Evolutionary conservation across 495 filamentous ascomycete genomes (phyloP), one percentile per base, ranked within the genome.

Genomic region (Penicillium silybi): DNA sequence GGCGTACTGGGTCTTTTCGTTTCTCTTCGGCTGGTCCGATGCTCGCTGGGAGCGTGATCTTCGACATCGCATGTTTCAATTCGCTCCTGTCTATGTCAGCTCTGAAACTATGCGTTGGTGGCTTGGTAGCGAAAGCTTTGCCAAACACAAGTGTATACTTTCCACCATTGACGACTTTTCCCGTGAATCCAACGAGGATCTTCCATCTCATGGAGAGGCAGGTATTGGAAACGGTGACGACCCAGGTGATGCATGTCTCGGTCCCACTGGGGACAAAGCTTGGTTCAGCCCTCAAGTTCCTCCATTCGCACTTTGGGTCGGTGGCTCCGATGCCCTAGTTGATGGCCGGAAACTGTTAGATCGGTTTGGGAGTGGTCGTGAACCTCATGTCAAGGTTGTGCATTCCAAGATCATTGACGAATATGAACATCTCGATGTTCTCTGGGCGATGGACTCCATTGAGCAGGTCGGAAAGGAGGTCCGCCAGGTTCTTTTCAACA

Each of bases 41-140:
- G 69, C 57, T 4, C 79, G 90, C 8, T 97, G 92, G 92, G 92
- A 97, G 54, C 80, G 83, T 15, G 90, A 74, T 10, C 70, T 97
- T 15, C 79, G 88, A 37, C 75, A 88, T 57, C 83, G 92, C 11
- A 86, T 92, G 81, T 97, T 97, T 67, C 87, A 90, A 60, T 97
- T 95, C 54, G 83, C 88, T 2, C 92, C 92, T 4, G 88, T 95
- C 2, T 96, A 92, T 61, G 89, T 96, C 22, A 88, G 84, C 51
- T 82, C 89, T 6, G 92, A 97, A 72, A 86, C 82, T 19, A 96
- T 97, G 87, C 80, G 89, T 0, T 97, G 92, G 93, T 97, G 92
- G 92, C 77, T 97, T 1, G 93, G 93, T 0, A 71, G 86, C 1
- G 90, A 95, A 59, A 89, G 91, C 56, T 97, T 97, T 64, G 90